Percentiles rank a stretch among this genome's conserved stretches.
phyloP scores from a whole-genome alignment of 1,284 basidiomycete genomes.

The Bondarzewia mesenterica region DNA sequence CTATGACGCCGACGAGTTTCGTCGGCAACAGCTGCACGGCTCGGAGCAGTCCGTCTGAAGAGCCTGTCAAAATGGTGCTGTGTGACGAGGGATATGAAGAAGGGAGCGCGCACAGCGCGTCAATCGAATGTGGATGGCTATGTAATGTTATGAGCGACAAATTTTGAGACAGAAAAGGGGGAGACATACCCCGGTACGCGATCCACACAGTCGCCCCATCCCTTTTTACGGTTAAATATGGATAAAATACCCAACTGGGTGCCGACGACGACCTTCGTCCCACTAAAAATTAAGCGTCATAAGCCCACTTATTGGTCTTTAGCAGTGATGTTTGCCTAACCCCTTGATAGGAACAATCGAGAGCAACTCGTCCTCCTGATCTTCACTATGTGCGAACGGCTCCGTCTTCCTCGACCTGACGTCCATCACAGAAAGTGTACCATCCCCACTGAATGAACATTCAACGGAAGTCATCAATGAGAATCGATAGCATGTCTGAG shows the following conservation, averaged over 20 bases:
- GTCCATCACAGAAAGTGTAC: constrained; percentile 86
- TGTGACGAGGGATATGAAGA: constrained; percentile 54
- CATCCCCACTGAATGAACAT: constrained; percentile 67
- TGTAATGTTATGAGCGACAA: neutral
- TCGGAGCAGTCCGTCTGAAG: constrained; percentile 86
- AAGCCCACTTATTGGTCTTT: neutral
- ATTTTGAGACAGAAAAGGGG: constrained; percentile 2
- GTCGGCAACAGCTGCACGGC: constrained; percentile 88
- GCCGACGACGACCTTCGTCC: constrained; percentile 79
- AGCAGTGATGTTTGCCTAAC: constrained; percentile 23
- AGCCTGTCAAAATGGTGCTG: constrained; percentile 83
- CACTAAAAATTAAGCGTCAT: constrained; percentile 30
- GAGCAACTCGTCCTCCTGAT: constrained; percentile 93
- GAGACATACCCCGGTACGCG: constrained; percentile 72
- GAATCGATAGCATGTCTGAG: no score
- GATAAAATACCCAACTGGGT: constrained; percentile 89
- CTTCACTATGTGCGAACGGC: constrained; percentile 78
- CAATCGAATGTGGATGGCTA: constrained; percentile 83
- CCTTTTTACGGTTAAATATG: constrained; percentile 81
- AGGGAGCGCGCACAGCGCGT: constrained; percentile 73
- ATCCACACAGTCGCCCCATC: constrained; percentile 91
- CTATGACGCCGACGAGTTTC: constrained; percentile 84
- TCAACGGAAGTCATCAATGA: neutral
- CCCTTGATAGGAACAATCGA: constrained; percentile 80
- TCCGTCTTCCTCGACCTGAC: constrained; percentile 69